Evolutionary conservation across 2,329 filamentous ascomycete genomes (phyloP).

Genomic region (Colletotrichum sp.): DNA sequence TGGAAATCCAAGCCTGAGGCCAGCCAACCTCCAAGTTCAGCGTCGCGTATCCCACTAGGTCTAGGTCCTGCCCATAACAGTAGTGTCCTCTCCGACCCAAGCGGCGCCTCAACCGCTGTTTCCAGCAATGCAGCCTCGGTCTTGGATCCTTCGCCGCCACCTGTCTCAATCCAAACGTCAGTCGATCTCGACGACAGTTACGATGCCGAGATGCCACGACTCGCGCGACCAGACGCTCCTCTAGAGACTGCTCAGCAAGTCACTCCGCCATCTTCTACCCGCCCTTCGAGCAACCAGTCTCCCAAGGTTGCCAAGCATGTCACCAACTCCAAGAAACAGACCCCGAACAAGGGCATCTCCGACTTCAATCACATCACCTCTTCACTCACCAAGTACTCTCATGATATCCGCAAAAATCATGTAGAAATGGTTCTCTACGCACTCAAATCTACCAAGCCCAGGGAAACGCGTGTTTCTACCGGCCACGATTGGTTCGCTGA

Average conservation of each 20-base stretch:
- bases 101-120: constrained; percentile 15
- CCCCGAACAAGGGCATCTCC: constrained; percentile 44
- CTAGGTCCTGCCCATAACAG: not conserved
- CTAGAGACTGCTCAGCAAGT: constrained; percentile 4
- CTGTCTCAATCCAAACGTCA: constrained; percentile 15
- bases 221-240: not conserved
- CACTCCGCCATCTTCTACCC: constrained; percentile 20
- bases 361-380: constrained; percentile 35
- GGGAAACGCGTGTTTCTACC: constrained; percentile 43
- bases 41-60: not conserved
- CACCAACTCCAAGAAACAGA: constrained; percentile 26
- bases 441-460: constrained; percentile 48
- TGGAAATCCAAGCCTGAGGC: not conserved
- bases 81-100: constrained; percentile 8
- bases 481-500: constrained; percentile 54
- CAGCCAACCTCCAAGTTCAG: not conserved
- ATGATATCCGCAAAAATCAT: constrained; percentile 51
- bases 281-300: constrained; percentile 27
- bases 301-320: constrained; percentile 28
- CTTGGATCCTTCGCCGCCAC: constrained; percentile 17
- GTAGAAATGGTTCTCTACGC: constrained; percentile 49
- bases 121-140: constrained; percentile 21
- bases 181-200: constrained; percentile 11
- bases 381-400: constrained; percentile 32
- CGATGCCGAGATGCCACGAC: constrained; percentile 17